These are phyloP conservation scores for Suhomyces wounanorum DNA, from an alignment of 1,139 yeast genomes.

Conservation along the genomic window DNA sequence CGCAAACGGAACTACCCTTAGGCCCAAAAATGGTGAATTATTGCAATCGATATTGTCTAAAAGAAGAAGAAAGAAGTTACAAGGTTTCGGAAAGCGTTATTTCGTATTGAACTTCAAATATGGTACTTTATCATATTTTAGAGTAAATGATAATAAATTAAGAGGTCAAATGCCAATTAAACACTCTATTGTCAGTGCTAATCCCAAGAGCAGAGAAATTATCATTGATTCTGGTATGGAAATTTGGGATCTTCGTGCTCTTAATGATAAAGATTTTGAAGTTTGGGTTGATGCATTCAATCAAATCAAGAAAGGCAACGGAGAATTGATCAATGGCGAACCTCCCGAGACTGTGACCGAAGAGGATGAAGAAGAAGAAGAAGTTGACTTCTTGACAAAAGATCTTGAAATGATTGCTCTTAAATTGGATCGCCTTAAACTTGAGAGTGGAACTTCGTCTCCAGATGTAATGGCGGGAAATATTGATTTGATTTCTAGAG, in stretches of 20 bases:
- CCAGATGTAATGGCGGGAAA: slow-evolving; percentile 15
- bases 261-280: slow-evolving; percentile 63
- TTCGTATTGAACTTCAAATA: slow-evolving; percentile 80
- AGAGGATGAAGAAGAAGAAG: slow-evolving; percentile 13
- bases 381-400: slow-evolving; percentile 9
- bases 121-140: slow-evolving; percentile 80
- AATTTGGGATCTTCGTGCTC: slow-evolving; percentile 84
- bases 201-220: slow-evolving; percentile 64
- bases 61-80: slow-evolving; percentile 70
- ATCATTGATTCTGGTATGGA: slow-evolving; percentile 95
- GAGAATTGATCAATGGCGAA: slow-evolving; percentile 4
- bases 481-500: slow-evolving; percentile 20
- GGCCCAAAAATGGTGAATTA: slow-evolving; percentile 58
- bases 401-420: slow-evolving; percentile 24
- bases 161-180: slow-evolving; percentile 93
- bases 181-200: slow-evolving; percentile 79
- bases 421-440: slow-evolving; percentile 27
- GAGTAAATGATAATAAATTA: slow-evolving; percentile 65
- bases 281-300: slow-evolving; percentile 84
- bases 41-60: slow-evolving; percentile 78
- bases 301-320: slow-evolving; percentile 35
- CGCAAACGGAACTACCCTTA: slow-evolving; percentile 21
- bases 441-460: slow-evolving; percentile 14
- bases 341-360: slow-evolving; percentile 11
- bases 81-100: slow-evolving; percentile 84